These are phyloP conservation scores for Aspergillus funiculosus DNA, from an alignment of 495 filamentous ascomycete genomes.

Conservation along the genomic window DNA sequence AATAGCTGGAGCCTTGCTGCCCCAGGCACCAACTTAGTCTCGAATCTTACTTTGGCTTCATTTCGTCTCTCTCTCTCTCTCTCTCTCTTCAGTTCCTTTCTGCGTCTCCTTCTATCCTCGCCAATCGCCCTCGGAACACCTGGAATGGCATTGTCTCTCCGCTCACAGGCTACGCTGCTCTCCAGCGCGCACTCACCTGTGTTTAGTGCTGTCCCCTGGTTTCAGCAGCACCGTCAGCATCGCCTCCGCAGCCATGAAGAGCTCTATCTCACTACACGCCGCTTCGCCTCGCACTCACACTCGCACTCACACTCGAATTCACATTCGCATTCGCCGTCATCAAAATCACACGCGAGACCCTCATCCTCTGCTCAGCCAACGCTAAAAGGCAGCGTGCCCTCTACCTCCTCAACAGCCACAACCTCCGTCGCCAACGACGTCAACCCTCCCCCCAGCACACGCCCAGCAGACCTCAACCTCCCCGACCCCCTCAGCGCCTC, in stretches of 20 bases:
- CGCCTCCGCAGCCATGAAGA: too few relatives aligned
- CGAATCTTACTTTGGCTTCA: too few relatives aligned
- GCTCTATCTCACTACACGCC: not conserved
- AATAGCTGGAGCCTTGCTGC: conserved; percentile 1
- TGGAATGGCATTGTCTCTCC: conserved; percentile 13
- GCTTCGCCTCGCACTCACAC: not conserved
- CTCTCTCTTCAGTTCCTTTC: conserved; percentile 1
- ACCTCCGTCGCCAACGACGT: conserved; percentile 22
- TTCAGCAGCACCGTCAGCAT: too few relatives aligned
- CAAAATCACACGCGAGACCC: conserved; percentile 22
- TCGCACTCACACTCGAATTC: conserved; percentile 2
- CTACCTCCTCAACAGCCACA: conserved; percentile 15
- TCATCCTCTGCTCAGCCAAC: conserved; percentile 17
- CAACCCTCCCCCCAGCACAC: conserved; percentile 38
- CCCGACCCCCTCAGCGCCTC: conserved; percentile 21
- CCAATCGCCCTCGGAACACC: not conserved
- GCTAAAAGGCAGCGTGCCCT: conserved; percentile 8
- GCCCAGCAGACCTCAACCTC: conserved; percentile 28
- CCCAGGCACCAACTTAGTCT: conserved; percentile 13
- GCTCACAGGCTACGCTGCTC: conserved; percentile 2
- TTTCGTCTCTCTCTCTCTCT: not conserved
- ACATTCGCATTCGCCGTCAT: not conserved
- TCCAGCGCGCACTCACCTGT: conserved; percentile 1
- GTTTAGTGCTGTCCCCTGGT: not conserved
- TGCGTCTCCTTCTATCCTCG: not conserved